Conservation (phyloP, 2,329 filamentous ascomycete genomes). For the Penicillium sp. region DNA sequence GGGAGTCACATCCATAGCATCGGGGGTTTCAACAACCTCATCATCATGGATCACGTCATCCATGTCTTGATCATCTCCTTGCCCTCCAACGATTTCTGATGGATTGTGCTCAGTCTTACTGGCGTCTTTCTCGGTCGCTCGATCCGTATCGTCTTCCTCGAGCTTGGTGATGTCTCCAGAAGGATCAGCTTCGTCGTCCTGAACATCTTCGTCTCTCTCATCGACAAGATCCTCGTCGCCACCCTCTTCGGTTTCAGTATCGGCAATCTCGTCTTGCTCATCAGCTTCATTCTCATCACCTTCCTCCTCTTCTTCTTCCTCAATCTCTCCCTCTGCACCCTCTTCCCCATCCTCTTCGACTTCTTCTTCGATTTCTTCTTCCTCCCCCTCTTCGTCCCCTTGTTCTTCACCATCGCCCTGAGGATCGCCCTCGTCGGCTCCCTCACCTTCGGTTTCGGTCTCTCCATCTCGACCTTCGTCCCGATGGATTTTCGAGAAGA, state of each 20-base stretch:
- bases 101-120: constrained; percentile 3
- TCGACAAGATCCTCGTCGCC: constrained; percentile 7
- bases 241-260: constrained; percentile 12
- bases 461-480: constrained; percentile 16
- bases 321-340: constrained; percentile 5
- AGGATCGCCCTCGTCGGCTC: constrained; percentile 12
- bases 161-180: constrained; percentile 2
- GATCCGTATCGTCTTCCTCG: constrained; percentile 3
- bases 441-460: constrained; percentile 19
- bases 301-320: constrained; percentile 10
- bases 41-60: constrained; percentile 1
- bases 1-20: constrained; percentile 13
- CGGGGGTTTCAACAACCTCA: constrained; percentile 7
- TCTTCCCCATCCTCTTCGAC: constrained; percentile 8
- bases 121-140: neutral
- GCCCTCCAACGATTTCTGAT: constrained; percentile 7
- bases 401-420: constrained; percentile 6
- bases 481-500: constrained; percentile 24
- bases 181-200: constrained; percentile 3
- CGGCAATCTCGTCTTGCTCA: constrained; percentile 13
- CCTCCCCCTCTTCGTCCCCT: constrained; percentile 15
- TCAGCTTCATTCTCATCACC: constrained; percentile 2
- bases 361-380: constrained; percentile 13
- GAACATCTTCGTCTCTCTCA: constrained; percentile 7
- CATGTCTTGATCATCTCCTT: neutral